Base-by-base conservation (phyloP, 306 rosid genomes). In the Canavalia gladiata region DNA sequence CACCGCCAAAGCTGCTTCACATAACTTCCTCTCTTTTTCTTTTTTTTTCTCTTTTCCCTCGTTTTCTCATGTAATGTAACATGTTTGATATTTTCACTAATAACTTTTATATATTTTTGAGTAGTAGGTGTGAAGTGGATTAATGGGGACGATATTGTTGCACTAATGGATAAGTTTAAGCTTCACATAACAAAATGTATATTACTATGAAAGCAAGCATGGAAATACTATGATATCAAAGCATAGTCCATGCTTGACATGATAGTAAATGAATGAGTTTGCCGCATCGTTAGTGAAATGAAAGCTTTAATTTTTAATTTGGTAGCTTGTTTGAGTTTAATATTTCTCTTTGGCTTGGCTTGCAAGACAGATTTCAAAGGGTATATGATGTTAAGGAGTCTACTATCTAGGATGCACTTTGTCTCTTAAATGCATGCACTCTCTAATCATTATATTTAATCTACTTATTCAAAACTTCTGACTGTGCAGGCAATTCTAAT, bases 1-100 rank as follows among this genome's bases (percentile, higher is more conserved):
- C 85, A 85, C 77, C 83, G 57, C 59, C 62, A 37, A 68, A 70
- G 66, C 74, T 75, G 76, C 80, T 69, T 80, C 75, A 42, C 8
- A 1, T 1, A 39, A 66, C 45, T 31, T 56, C 46, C 49, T 28
- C 57, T 46, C 8, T 33, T 35, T 18, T 42, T 34, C 25, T 18
- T 37, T 33, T 13, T 7, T 8, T 29, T 12, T 4, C 1, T 3
- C 2, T 51, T 35, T 47, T 34, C 45, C 41, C 52, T 10, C 28
- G 28, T 29, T 52, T 81, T 37, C 70, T 47, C 51, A 12, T 52
- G 47, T 29, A 29, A 13, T 8, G 25, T 52, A 54, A 46, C 54
- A 39, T 70, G 18, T 59, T 58, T 57, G n/a, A 79, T 56, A n/a
- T 56, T 68, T 54, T 55, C 4, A 43, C 18, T n/a, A 29, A 51